These are phyloP conservation scores for Anaeromyces robustus DNA, from an alignment of 192 early-diverging fungal genomes.

Conservation along the genomic window DNA sequence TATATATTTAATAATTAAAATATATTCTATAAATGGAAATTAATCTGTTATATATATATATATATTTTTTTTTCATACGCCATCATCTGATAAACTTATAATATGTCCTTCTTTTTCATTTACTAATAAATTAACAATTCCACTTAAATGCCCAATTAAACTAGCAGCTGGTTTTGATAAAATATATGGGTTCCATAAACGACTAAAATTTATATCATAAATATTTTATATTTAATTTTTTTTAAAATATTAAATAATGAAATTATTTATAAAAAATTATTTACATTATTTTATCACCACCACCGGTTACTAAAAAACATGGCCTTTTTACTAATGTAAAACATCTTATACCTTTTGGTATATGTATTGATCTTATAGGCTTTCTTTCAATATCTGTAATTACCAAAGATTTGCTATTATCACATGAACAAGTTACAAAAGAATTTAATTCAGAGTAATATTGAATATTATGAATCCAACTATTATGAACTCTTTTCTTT, in stretches of 20 bases:
- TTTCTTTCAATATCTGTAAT: conserved; percentile 45
- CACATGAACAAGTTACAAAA: conserved; percentile 36
- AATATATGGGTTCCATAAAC: conserved; percentile 51
- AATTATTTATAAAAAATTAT: conserved; percentile 1
- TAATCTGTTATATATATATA: too few relatives aligned
- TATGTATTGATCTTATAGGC: conserved; percentile 23
- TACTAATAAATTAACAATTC: conserved; percentile 25
- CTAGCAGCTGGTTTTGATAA: conserved; percentile 43
- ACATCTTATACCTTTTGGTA: conserved; percentile 42
- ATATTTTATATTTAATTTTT: too few relatives aligned
- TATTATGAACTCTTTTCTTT: conserved; percentile 41
- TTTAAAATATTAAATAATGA: background rate
- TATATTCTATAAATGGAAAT: too few relatives aligned
- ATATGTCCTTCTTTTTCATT: conserved; percentile 42
- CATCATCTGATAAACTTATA: conserved; percentile 39
- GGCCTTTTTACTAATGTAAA: conserved; percentile 45
- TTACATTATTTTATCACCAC: conserved; percentile 45
- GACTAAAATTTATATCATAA: too few relatives aligned
- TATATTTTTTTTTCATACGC: conserved; percentile 11
- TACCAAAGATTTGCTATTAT: conserved; percentile 25
- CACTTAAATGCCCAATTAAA: conserved; percentile 32
- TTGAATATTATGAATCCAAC: conserved; percentile 42
- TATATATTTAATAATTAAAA: background rate
- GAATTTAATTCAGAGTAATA: conserved; percentile 44
- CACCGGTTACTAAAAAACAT: conserved; percentile 43